Base-by-base conservation (phyloP, 75 land plant species). In the Selaginella moellendorffii region DNA sequence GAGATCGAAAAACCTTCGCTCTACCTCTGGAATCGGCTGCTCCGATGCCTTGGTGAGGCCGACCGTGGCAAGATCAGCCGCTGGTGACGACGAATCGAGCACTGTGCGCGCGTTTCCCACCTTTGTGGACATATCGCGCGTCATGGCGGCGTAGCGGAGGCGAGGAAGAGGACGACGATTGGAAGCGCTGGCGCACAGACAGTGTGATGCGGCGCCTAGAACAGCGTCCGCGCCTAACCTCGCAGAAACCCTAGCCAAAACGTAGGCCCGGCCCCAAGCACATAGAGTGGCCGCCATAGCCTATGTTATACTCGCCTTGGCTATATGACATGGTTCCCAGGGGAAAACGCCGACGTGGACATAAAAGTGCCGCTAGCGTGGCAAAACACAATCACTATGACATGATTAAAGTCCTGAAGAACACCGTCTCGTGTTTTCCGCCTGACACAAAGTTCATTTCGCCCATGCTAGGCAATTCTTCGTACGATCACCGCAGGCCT, bases 11-110 rank as follows among this genome's bases (percentile, higher is more conserved):
- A n/a, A n/a, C n/a, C n/a, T n/a, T n/a, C n/a, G 17, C 0, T 31
- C 8, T 25, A 65, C 67, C 67, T 70, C 66, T 1, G 72, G 72
- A 17, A 70, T 26, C 28, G 63, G 46, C 5, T 64, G 29, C 2
- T 51, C 31, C 1, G 72, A 28, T 20, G 72, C 28, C 67, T 64
- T 54, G 26, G 72, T 70, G 31, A 70, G 68, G 10, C 72, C 72
- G 12, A 70, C 72, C 60, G 62, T 65, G 1, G 72, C 10, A 36
- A 36, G 46, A 5, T 36, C 46, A 5, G 14, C 46, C 10, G 46
- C 46, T n/a, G n/a, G n/a, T n/a, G n/a, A n/a, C n/a, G n/a, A n/a
- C n/a, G n/a, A n/a, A n/a, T n/a, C n/a, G n/a, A n/a, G n/a, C n/a
- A n/a, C n/a, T 5, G 10, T 36, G 5, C 46, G 5, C 5, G 5